Base-by-base conservation (phyloP, 805 yeast species). In the Kluyveromyces aestuarii region DNA sequence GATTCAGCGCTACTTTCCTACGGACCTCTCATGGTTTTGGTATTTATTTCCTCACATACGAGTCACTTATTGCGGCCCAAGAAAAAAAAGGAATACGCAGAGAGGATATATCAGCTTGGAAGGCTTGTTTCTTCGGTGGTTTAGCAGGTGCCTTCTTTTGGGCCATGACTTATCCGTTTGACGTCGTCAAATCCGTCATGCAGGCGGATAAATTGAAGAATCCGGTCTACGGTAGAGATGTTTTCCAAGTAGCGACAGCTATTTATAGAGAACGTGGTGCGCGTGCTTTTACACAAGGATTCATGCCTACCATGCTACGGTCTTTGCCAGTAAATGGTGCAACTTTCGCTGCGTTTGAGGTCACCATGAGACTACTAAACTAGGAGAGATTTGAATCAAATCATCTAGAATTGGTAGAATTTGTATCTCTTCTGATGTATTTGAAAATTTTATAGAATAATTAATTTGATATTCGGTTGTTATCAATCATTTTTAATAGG, bases 291-390 rank as follows among this genome's bases (percentile, higher is more conserved):
- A 86, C 87, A 69, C 83, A 83, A 68, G 99, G 99, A 1, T 90
- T 95, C 63, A 68, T 80, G 17, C 97, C 99, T 37, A 90, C 98
- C 0, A 79, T 93, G 54, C 71, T 93, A 54, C 84, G 99, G 70
- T 98, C 99, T 45, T 96, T 96, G 2, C 99, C 99, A 0, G 99
- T 95, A 3, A 95, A 93, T 64, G 99, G 96, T 40, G 96, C 95
- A 30, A 95, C 99, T 0, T 93, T 93, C 69, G 84, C 88, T 41
- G 89, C 95, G 2, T 93, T 93, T 64, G 99, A 93, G 67, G 68
- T 84, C 45, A 86, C 96, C 5, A 84, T 90, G 85, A 80, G 96
- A 69, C 37, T 60, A 13, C 62, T 81, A 13, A 43, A 43, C 18
- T 43, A n/a, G n/a, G 10, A 2, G 17, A 68, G 79, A 77, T 3